Conservation (phyloP, 352 stramenopile genomes). For the Globisporangium nodosum region DNA sequence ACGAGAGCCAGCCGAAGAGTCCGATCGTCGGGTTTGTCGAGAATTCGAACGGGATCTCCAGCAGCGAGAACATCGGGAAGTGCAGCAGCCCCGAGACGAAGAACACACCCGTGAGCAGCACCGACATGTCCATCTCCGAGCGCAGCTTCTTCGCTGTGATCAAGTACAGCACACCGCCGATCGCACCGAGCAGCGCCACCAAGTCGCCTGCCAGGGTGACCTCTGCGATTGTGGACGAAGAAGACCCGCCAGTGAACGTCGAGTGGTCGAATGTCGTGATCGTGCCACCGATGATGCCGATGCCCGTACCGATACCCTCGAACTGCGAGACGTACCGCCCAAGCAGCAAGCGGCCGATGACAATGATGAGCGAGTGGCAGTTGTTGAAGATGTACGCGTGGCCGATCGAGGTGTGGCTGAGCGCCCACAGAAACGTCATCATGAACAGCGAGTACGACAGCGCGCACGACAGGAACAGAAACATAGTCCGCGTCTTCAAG, state of each 20-base stretch:
- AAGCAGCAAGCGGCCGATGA: constrained; percentile 61
- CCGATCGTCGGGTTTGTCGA: constrained; percentile 60
- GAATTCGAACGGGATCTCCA: constrained; percentile 16
- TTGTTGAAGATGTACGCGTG: constrained; percentile 85
- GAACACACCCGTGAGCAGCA: constrained; percentile 40
- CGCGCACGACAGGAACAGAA: constrained; percentile 40
- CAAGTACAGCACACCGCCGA: constrained; percentile 75
- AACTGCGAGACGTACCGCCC: constrained; percentile 52
- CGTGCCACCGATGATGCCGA: constrained; percentile 65
- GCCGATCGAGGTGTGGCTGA: constrained; percentile 68
- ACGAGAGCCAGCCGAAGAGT: constrained; percentile 81
- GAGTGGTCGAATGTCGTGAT: constrained; percentile 58
- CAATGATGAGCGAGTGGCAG: constrained; percentile 70
- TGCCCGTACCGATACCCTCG: constrained; percentile 57
- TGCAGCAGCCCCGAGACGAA: constrained; percentile 17
- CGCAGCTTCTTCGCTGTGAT: constrained; percentile 72
- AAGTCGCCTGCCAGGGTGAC: constrained; percentile 28
- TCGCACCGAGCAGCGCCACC: constrained; percentile 57
- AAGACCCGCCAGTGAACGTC: neutral
- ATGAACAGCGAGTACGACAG: constrained; percentile 67
- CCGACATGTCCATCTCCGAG: constrained; percentile 48
- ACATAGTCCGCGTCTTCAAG: constrained; percentile 30
- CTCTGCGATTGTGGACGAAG: neutral
- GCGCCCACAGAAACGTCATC: constrained; percentile 60
- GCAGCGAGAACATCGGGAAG: constrained; percentile 7